Conservation (phyloP, 2,329 filamentous ascomycete species). For the Claviceps sp. region DNA sequence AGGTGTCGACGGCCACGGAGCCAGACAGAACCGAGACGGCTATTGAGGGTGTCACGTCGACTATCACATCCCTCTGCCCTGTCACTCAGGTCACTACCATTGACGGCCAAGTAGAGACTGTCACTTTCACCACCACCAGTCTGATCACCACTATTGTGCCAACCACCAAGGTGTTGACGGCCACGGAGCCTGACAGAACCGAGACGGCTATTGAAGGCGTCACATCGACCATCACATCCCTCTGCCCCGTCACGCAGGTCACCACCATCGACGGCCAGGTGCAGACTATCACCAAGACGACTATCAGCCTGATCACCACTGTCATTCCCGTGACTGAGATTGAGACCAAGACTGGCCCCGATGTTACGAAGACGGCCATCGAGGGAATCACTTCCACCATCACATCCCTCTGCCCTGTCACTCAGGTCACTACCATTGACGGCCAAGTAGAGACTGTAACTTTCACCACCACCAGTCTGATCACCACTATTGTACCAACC, state of each 20-base stretch:
- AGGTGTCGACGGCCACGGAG: constrained; percentile 17
- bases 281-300: constrained; percentile 12
- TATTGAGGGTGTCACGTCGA: constrained; percentile 23
- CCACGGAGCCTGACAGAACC: constrained; percentile 15
- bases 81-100: constrained; percentile 23
- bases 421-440: constrained; percentile 10
- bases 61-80: constrained; percentile 29
- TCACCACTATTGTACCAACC: constrained; percentile 17
- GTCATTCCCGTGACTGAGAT: constrained; percentile 16
- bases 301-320: constrained; percentile 13
- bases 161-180: constrained; percentile 17
- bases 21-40: constrained; percentile 19
- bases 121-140: constrained; percentile 12
- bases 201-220: constrained; percentile 19
- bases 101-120: constrained; percentile 8
- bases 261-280: constrained; percentile 15
- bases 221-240: constrained; percentile 27
- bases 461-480: constrained; percentile 11
- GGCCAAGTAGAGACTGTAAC: constrained; percentile 7
- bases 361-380: constrained; percentile 18
- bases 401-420: constrained; percentile 29
- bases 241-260: constrained; percentile 27
- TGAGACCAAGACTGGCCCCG: constrained; percentile 18
- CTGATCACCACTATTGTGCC: constrained; percentile 15
- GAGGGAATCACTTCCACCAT: constrained; percentile 23